Conservation (phyloP, 345 rosid genomes). For the sweet orange (Citrus sinensis) region DNA sequence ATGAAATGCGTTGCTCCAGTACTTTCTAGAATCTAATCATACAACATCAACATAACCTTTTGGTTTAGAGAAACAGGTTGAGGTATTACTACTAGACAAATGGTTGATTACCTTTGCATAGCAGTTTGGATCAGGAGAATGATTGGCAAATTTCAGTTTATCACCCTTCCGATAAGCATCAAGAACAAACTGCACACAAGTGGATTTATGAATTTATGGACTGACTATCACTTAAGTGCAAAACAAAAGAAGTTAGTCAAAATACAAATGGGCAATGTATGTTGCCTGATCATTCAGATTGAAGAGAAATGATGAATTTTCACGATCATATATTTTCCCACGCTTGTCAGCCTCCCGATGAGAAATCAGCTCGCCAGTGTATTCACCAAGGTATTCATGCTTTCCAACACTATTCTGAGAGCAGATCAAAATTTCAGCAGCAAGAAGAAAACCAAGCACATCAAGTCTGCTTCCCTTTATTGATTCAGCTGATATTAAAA, state of each 20-base stretch:
- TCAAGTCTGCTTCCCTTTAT: neutral
- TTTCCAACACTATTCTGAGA: conserved; percentile 90
- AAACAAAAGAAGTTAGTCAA: neutral
- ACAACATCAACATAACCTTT: neutral
- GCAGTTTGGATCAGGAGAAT: conserved; percentile 96
- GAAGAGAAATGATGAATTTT: conserved; percentile 96
- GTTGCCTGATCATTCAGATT: conserved; percentile 96
- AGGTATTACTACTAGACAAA: too few species aligned
- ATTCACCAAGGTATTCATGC: conserved; percentile 96
- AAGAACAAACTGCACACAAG: conserved; percentile 77
- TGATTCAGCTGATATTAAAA: conserved; percentile 5
- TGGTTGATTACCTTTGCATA: conserved; percentile 74
- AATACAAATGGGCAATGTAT: neutral
- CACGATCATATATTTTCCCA: conserved; percentile 97
- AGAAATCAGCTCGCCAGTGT: conserved; percentile 98
- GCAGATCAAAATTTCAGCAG: conserved; percentile 13
- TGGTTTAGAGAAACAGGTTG: neutral
- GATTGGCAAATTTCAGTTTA: conserved; percentile 95
- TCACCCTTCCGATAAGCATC: conserved; percentile 99
- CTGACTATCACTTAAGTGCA: neutral
- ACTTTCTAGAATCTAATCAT: neutral
- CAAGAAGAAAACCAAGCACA: neutral
- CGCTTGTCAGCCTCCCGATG: conserved; percentile 99
- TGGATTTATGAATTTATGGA: conserved; percentile 3
- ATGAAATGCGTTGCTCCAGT: neutral